Conservation (phyloP, 768 basidiomycete species). For the Phanerochaete carnosa region DNA sequence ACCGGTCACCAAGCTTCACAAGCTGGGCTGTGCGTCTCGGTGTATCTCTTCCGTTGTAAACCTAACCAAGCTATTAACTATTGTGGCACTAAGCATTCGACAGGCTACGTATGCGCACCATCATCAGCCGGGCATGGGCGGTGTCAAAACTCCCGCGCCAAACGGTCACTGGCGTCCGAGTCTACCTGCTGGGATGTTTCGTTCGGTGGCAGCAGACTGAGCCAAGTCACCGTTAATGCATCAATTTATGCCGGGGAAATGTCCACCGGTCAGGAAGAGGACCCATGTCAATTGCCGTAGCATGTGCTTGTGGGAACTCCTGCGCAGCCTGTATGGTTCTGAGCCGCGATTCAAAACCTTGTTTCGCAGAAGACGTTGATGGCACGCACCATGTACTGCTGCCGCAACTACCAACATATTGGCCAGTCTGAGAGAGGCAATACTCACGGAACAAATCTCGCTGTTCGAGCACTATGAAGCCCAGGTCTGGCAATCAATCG, state of each 20-base stretch:
- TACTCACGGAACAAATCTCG: not conserved
- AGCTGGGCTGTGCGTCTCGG: constrained; percentile 16
- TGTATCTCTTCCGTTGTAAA: constrained; percentile 14
- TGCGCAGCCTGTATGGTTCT: not conserved
- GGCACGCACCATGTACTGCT: not conserved
- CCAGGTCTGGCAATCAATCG: no score
- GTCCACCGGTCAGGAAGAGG: not conserved
- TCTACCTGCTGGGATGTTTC: constrained; percentile 16
- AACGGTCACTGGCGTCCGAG: constrained; percentile 21
- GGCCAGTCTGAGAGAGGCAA: not conserved
- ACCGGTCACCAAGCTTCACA: constrained; percentile 13
- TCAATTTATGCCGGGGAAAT: no score
- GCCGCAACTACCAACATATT: not conserved
- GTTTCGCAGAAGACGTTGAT: no score
- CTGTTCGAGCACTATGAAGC: no score
- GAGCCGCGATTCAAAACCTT: no score
- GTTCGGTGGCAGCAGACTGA: constrained; percentile 19
- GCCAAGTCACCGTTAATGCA: no score
- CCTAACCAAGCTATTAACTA: not conserved
- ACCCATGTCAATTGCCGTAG: not conserved
- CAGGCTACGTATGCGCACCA: constrained; percentile 18
- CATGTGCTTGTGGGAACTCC: not conserved
- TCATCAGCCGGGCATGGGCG: constrained; percentile 22
- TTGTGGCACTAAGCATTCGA: not conserved
- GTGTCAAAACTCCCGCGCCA: constrained; percentile 19